Conservation (phyloP, 2,329 filamentous ascomycete species). For the Magnaporthales sp. region DNA sequence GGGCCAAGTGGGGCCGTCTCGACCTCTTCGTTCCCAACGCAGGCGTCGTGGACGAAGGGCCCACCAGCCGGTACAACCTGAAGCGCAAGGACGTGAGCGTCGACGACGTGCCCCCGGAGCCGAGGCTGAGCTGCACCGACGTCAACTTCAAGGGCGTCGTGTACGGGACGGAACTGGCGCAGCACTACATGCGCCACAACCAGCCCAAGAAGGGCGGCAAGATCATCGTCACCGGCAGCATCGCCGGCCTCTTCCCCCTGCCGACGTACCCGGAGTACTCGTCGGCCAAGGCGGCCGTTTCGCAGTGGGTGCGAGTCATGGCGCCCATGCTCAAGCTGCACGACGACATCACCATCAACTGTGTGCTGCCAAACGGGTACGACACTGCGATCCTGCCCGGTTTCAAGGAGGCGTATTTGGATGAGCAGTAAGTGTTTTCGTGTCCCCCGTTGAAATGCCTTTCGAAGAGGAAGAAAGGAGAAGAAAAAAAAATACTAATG, state of each 20-base stretch:
- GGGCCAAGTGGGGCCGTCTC: slow-evolving; percentile 32
- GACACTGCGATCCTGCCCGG: slow-evolving; percentile 34
- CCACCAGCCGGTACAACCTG: slow-evolving; percentile 28
- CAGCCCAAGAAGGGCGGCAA: slow-evolving; percentile 11
- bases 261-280: slow-evolving; percentile 37
- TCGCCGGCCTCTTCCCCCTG: slow-evolving; percentile 33
- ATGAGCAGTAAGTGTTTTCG: neutral
- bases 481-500: too few species aligned
- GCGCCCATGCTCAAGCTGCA: slow-evolving; percentile 31
- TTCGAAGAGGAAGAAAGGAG: too few species aligned
- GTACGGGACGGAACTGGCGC: slow-evolving; percentile 38
- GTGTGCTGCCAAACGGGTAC: slow-evolving; percentile 37
- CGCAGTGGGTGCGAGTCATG: slow-evolving; percentile 28
- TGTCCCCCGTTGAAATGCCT: too few species aligned
- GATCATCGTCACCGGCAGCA: slow-evolving; percentile 32
- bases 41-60: slow-evolving; percentile 36
- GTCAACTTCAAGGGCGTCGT: slow-evolving; percentile 42
- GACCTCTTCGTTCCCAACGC: slow-evolving; percentile 41
- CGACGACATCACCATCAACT: slow-evolving; percentile 39
- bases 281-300: slow-evolving; percentile 39
- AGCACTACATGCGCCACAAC: slow-evolving; percentile 45
- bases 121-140: slow-evolving; percentile 35
- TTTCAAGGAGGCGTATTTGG: slow-evolving; percentile 1
- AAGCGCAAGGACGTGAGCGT: slow-evolving; percentile 4
- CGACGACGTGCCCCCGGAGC: slow-evolving; percentile 19